Percentiles rank a stretch among this genome's conserved stretches.
phyloP scores from a whole-genome alignment of 352 stramenopile species.

The Phytopythium chamaehyphon region DNA sequence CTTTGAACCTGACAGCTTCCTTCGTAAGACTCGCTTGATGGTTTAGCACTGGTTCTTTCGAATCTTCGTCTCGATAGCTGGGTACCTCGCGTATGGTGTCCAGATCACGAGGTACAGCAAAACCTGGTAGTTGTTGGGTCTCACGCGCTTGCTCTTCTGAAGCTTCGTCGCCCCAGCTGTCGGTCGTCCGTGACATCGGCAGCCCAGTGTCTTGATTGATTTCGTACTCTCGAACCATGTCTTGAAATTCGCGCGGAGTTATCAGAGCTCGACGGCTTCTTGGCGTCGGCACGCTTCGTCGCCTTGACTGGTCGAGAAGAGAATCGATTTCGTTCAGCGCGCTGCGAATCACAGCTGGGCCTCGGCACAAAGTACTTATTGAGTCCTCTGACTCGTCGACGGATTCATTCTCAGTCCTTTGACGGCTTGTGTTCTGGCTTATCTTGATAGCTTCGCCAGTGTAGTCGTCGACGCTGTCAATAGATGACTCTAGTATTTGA shows the following conservation, averaged over 20 bases:
- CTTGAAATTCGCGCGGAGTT: conserved; percentile 26
- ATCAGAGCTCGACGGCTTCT: conserved; percentile 14
- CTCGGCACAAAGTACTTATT: conserved; percentile 19
- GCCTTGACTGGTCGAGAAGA: conserved; percentile 31
- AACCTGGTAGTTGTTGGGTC: conserved; percentile 11
- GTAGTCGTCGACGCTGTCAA: conserved; percentile 14
- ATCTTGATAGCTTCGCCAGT: conserved; percentile 17
- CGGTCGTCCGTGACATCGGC: conserved; percentile 50
- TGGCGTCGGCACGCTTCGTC: conserved; percentile 6
- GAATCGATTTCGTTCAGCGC: conserved; percentile 48
- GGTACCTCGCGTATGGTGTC: conserved; percentile 34
- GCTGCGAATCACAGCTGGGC: conserved; percentile 36
- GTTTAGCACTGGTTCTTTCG: not conserved
- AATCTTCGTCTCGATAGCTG: not conserved
- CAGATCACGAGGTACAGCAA: conserved; percentile 19
- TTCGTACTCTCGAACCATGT: conserved; percentile 45
- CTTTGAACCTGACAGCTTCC: too few species aligned
- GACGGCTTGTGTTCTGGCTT: conserved; percentile 2
- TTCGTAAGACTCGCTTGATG: too few species aligned
- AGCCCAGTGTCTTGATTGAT: conserved; percentile 44
- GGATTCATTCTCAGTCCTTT: conserved; percentile 1
- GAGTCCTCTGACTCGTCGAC: conserved; percentile 3
- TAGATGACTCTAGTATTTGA: not conserved
- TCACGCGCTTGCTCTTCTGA: conserved; percentile 29
- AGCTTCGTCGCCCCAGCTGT: conserved; percentile 52